Evolutionary conservation across 1,284 basidiomycete species (phyloP), one percentile per base, ranked within the genome.

Genomic region (Cryptococcus neoformans): DNA sequence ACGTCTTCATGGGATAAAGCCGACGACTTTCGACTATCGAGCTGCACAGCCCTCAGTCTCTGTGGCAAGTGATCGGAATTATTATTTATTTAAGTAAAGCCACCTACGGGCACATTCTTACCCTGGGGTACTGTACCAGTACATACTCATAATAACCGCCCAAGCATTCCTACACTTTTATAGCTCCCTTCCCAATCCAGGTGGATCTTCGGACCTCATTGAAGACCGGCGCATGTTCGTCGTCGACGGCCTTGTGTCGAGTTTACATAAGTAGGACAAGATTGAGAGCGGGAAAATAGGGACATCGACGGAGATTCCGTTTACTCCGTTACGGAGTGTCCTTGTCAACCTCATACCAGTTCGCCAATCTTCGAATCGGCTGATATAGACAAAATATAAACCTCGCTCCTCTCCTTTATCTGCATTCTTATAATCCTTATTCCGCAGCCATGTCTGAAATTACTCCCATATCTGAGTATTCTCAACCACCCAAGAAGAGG

Each of bases 141-240:
- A 93, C 55, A 96, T 92, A 1, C 95, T 93, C 0, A 85, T 96
- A 45, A 83, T 97, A 51, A 92, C 89, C 14, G 90, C 88, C 0
- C 92, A 21, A 21, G 21, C 21, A 21, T 21, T 21, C 94, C 0
- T 40, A 83, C 4, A 66, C 72, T 6, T 78, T 81, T 44, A 84
- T 93, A 41, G 72, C 82, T 0, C 74, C 78, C 10, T 81, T 98
- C 51, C 97, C 87, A 69, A 80, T 82, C 1, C 84, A 87, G 21
- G 21, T 21, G 21, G 60, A 90, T 99, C 54, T 85, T 87, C 0
- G 85, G 85, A 21, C 21, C 21, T 21, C 36, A 81, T 88, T 0
- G 64, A 82, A 2, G 59, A 44, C 40, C 63, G 63, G 6, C 48
- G 56, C 42, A 60, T 64, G 44, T 64, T 62, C 59, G 42, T 44